A percentile compares a stretch with the other conserved stretches of the same genome.
Conservation (phyloP, 768 basidiomycete species). For the Daedaleopsis sinensis region DNA sequence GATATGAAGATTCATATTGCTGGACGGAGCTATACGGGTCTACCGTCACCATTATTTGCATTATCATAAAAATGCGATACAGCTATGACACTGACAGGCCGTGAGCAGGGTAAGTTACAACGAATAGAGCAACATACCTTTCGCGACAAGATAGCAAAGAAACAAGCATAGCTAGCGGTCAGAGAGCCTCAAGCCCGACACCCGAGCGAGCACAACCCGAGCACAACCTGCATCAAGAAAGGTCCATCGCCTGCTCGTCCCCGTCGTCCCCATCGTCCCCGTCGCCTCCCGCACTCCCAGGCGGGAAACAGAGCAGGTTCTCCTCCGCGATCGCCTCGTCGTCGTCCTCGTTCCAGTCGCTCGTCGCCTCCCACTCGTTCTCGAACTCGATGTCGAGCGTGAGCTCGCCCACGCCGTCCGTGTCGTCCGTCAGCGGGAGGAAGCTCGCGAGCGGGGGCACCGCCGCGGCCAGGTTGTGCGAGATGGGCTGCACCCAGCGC, state of each 20-base stretch:
- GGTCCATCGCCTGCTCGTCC: slow-evolving; percentile 39
- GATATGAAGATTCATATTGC: too few relatives aligned
- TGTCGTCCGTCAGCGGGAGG: slow-evolving; percentile 55
- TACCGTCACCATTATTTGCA: too few relatives aligned
- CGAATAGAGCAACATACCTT: too few relatives aligned
- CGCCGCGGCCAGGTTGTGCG: slow-evolving; percentile 50
- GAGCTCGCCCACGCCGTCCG: slow-evolving; percentile 59
- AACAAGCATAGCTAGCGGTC: too few relatives aligned
- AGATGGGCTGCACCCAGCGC: slow-evolving; percentile 85
- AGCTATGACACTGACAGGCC: too few relatives aligned
- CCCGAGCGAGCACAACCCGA: background rate
- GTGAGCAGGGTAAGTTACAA: too few relatives aligned
- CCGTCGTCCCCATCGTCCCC: too few relatives aligned
- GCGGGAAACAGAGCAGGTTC: slow-evolving; percentile 65
- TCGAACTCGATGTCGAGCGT: slow-evolving; percentile 84
- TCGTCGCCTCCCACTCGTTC: slow-evolving; percentile 88
- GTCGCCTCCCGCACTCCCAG: slow-evolving; percentile 37
- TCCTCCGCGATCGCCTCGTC: slow-evolving; percentile 76
- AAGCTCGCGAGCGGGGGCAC: slow-evolving; percentile 56
- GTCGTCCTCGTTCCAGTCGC: slow-evolving; percentile 91
- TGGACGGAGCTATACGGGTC: too few relatives aligned
- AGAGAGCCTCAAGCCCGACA: too few relatives aligned
- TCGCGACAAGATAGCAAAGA: too few relatives aligned
- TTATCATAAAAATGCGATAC: too few relatives aligned
- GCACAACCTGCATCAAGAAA: slow-evolving; percentile 18